These are phyloP conservation scores for Elongisporangium anandrum DNA, from an alignment of 352 stramenopile genomes.

Conservation along the genomic window DNA sequence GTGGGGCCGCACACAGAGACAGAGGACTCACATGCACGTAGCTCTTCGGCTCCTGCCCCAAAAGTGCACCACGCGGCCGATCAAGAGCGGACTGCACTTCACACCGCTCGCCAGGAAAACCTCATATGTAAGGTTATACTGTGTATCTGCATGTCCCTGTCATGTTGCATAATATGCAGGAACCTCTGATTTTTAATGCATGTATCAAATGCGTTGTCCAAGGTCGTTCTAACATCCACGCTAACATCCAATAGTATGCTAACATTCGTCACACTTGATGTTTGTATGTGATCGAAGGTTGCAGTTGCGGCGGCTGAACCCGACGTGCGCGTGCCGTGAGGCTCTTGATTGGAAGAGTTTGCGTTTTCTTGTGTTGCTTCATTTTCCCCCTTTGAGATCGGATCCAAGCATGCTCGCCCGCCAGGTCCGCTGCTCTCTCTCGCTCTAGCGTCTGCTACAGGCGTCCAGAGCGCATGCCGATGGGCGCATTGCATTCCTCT, in stretches of 20 bases:
- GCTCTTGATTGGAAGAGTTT: neutral
- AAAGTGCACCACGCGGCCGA: neutral
- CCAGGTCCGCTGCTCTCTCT: conserved; percentile 14
- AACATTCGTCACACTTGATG: neutral
- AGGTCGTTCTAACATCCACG: neutral
- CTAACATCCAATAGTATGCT: neutral
- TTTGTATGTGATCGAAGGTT: neutral
- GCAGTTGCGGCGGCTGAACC: neutral
- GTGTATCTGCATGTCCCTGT: neutral
- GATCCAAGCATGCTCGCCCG: conserved; percentile 26
- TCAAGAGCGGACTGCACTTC: neutral
- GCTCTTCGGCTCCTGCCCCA: neutral
- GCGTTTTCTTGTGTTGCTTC: neutral
- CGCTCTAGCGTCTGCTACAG: neutral
- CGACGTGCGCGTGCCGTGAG: neutral
- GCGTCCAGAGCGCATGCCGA: neutral
- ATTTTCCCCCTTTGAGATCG: neutral
- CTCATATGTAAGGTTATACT: neutral
- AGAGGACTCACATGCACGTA: neutral
- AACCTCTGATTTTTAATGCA: neutral
- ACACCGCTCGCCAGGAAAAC: neutral
- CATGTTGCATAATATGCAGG: neutral
- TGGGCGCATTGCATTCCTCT: neutral
- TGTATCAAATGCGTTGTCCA: neutral
- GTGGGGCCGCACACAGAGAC: too few species aligned